A percentile compares a stretch with the other conserved stretches of the same genome.
Conservation (phyloP, 2,329 filamentous ascomycete species). For the Colletotrichum noveboracense region DNA sequence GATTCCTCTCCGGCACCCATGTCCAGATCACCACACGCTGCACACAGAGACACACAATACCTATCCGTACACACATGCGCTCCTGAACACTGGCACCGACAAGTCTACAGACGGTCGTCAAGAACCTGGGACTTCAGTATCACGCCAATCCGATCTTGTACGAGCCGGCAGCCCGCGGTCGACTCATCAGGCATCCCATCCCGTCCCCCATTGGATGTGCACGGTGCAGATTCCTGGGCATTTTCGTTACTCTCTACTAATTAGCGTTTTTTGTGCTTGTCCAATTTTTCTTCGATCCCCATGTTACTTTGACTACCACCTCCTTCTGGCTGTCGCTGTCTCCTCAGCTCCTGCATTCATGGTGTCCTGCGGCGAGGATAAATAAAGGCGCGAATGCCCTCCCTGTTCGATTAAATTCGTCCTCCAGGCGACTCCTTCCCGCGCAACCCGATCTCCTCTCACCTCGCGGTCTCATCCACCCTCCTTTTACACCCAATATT, state of each 20-base stretch:
- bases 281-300: neutral
- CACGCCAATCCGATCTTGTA: slow-evolving; percentile 6
- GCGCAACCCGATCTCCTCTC: neutral
- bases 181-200: neutral
- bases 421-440: neutral
- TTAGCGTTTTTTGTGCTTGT: neutral
- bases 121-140: neutral
- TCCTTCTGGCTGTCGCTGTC: neutral
- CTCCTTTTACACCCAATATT: neutral
- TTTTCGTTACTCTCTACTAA: neutral
- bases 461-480: neutral
- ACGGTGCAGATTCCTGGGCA: slow-evolving; percentile 6
- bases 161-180: neutral
- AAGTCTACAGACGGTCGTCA: neutral
- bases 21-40: neutral
- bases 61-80: neutral
- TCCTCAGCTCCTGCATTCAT: neutral
- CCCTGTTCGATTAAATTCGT: neutral
- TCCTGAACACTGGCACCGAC: neutral
- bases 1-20: neutral
- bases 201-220: neutral
- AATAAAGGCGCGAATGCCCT: slow-evolving; percentile 18
- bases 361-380: neutral
- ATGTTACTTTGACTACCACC: slow-evolving; percentile 4
- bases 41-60: neutral